phyloP scores from a whole-genome alignment of 164 flowering plant species.

The Piper betle region DNA sequence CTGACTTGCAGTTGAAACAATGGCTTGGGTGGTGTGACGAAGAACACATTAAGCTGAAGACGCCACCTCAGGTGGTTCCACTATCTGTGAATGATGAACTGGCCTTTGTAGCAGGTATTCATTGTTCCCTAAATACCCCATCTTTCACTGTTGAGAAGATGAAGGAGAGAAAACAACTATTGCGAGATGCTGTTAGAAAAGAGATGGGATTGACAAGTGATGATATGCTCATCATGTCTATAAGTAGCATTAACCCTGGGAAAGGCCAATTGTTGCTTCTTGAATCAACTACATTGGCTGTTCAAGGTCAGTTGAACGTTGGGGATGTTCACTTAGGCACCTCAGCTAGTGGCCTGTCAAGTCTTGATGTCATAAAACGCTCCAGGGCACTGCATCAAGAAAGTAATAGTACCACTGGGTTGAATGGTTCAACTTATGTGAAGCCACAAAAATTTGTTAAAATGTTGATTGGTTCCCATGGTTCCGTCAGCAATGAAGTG shows the following conservation, averaged over 20 bases:
- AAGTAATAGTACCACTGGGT: conserved; percentile 9
- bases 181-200: conserved; percentile 62
- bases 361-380: conserved; percentile 16
- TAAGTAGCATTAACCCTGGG: conserved; percentile 89
- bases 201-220: conserved; percentile 80
- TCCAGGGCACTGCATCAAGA: conserved; percentile 39
- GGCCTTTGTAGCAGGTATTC: conserved; percentile 87
- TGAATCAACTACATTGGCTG: conserved; percentile 46
- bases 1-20: conserved; percentile 74
- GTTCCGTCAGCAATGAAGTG: conserved; percentile 88
- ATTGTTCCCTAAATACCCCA: conserved; percentile 73
- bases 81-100: conserved; percentile 93
- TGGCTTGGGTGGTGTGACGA: conserved; percentile 92
- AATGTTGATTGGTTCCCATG: conserved; percentile 90
- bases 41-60: conserved; percentile 62
- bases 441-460: conserved; percentile 30
- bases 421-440: conserved; percentile 14
- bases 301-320: conserved; percentile 16
- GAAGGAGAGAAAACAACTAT: conserved; percentile 48
- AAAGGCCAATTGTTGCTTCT: conserved; percentile 87
- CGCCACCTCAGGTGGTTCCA: conserved; percentile 51
- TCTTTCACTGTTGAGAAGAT: conserved; percentile 52
- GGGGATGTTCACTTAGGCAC: conserved; percentile 3
- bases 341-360: conserved; percentile 14
- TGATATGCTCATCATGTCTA: conserved; percentile 75